A percentile compares a stretch with the other conserved stretches of the same genome.
Conservation (phyloP, 2,329 filamentous ascomycete genomes). For the Colletotrichum sp. region DNA sequence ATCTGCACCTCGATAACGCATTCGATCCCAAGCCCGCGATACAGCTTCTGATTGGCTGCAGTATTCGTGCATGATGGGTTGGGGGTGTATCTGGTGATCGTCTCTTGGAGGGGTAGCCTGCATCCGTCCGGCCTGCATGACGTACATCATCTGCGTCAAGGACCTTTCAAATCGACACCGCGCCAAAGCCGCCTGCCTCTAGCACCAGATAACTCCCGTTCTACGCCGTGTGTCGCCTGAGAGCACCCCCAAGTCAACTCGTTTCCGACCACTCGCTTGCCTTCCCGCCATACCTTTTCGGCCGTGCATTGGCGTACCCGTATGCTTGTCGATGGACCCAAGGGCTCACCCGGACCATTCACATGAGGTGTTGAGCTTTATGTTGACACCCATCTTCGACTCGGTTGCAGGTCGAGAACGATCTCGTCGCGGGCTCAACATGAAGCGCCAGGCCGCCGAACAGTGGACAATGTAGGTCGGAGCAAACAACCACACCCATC, state of each 20-base stretch:
- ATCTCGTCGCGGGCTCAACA: not conserved
- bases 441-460: not conserved
- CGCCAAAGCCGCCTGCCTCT: constrained; percentile 10
- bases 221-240: not conserved
- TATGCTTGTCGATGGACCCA: not conserved
- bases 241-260: not conserved
- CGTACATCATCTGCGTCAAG: constrained; percentile 22
- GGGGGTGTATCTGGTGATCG: constrained; percentile 23
- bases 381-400: not conserved
- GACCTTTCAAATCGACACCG: not conserved
- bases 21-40: not conserved
- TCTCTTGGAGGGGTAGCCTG: constrained; percentile 6
- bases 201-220: not conserved
- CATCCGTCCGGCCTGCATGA: constrained; percentile 18
- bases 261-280: constrained; percentile 15
- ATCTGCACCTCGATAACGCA: constrained; percentile 6
- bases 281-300: constrained; percentile 13
- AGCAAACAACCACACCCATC: not conserved
- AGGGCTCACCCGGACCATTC: constrained; percentile 18
- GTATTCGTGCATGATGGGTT: constrained; percentile 13
- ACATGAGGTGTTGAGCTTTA: not conserved
- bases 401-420: not conserved
- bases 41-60: not conserved
- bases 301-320: constrained; percentile 21
- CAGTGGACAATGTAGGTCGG: not conserved